Evolutionary conservation across 2,329 filamentous ascomycete species (phyloP).

Genomic region (Aspergillus hortae): DNA sequence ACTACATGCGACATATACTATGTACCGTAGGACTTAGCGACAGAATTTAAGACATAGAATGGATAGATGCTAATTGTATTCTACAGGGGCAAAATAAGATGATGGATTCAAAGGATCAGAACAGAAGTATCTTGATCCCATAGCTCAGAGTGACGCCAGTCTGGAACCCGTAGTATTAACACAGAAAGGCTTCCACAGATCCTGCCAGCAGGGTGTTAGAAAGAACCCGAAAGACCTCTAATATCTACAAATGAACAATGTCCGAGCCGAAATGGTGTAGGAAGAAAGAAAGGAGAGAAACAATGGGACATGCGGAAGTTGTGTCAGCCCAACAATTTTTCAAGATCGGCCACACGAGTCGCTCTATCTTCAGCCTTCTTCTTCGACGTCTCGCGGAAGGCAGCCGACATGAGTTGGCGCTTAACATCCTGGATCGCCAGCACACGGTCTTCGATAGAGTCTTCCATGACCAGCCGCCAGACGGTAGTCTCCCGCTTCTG

Average conservation of each 20-base stretch:
- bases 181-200: neutral
- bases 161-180: neutral
- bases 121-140: neutral
- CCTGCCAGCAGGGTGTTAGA: neutral
- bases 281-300: too few relatives aligned
- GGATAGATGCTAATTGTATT: neutral
- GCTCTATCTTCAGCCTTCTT: conserved; percentile 53
- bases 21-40: too few relatives aligned
- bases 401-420: conserved; percentile 70
- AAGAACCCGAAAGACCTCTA: neutral
- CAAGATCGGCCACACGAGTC: conserved; percentile 52
- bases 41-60: neutral
- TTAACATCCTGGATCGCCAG: conserved; percentile 76
- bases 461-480: conserved; percentile 77
- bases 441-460: conserved; percentile 75
- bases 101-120: neutral
- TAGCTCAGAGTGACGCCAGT: neutral
- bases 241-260: neutral
- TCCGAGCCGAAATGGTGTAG: neutral
- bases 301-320: neutral
- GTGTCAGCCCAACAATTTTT: conserved; percentile 30
- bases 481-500: conserved; percentile 76
- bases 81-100: too few relatives aligned
- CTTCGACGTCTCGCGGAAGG: conserved; percentile 69
- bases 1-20: too few relatives aligned